A percentile compares a stretch with the other conserved stretches of the same genome.
Evolutionary conservation across 495 filamentous ascomycete species (phyloP).

Genomic region (Astrothelium macrocarpum): DNA sequence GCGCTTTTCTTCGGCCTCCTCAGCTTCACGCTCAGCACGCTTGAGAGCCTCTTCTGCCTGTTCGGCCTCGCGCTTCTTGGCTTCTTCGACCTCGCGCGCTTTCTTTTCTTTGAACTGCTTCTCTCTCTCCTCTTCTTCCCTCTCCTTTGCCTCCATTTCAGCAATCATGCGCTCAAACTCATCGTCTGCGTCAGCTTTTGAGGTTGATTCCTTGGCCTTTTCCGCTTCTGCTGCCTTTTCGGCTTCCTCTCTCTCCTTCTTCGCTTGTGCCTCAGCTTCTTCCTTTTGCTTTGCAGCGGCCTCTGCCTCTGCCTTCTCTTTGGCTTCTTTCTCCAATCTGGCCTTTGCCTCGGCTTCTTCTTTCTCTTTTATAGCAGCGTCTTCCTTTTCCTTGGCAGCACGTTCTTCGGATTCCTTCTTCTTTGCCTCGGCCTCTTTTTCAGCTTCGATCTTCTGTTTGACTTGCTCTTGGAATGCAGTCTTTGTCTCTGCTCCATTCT

Average conservation of each 20-base stretch:
- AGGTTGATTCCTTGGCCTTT: constrained; percentile 24
- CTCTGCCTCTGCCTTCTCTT: constrained; percentile 31
- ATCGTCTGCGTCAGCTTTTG: constrained; percentile 35
- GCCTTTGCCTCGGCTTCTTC: constrained; percentile 27
- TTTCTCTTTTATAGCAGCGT: constrained; percentile 37
- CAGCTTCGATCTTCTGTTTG: constrained; percentile 49
- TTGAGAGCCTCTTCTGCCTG: constrained; percentile 30
- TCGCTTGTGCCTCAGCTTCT: constrained; percentile 37
- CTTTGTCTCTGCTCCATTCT: constrained; percentile 63
- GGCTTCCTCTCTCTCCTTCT: constrained; percentile 40
- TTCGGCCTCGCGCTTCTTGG: constrained; percentile 24
- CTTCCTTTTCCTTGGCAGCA: constrained; percentile 35
- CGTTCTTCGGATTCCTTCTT: constrained; percentile 17
- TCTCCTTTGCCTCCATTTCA: constrained; percentile 33
- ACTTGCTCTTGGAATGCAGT: constrained; percentile 59
- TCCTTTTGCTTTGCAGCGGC: constrained; percentile 33
- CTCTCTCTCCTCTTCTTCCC: constrained; percentile 33
- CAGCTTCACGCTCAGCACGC: constrained; percentile 33
- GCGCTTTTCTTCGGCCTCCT: constrained; percentile 30
- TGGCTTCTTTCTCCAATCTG: constrained; percentile 13
- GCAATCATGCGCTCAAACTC: constrained; percentile 33
- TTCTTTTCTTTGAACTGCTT: constrained; percentile 29
- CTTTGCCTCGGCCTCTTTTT: constrained; percentile 40
- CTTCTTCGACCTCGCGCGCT: constrained; percentile 27
- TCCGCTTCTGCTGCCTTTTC: constrained; percentile 22